These are phyloP conservation scores for Fusarium subtropicale DNA, from an alignment of 2,329 filamentous ascomycete species.

Conservation along the genomic window DNA sequence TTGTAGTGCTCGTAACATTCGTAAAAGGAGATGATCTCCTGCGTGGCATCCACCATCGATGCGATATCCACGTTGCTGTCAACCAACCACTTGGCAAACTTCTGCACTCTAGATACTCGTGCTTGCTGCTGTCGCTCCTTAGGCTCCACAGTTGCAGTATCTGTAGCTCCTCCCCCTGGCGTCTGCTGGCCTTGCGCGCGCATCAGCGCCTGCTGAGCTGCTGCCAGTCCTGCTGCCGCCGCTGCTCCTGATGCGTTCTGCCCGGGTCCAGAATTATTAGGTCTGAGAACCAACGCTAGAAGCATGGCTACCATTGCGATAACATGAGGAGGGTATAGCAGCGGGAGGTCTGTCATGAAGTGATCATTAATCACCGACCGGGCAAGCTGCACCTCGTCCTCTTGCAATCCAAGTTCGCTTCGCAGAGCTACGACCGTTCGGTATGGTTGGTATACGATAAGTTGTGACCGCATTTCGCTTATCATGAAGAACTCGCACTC, in stretches of 20 bases:
- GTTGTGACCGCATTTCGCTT: conserved; percentile 87
- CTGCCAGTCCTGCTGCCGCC: conserved; percentile 59
- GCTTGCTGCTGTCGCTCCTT: conserved; percentile 65
- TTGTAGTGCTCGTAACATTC: conserved; percentile 74
- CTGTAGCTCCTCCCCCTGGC: conserved; percentile 36
- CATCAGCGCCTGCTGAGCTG: conserved; percentile 61
- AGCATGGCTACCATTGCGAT: conserved; percentile 90
- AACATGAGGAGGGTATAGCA: conserved; percentile 86
- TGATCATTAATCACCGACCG: conserved; percentile 91
- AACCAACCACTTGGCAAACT: conserved; percentile 80
- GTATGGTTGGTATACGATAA: conserved; percentile 93
- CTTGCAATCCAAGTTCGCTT: conserved; percentile 74
- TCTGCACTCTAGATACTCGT: conserved; percentile 73
- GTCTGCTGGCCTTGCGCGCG: conserved; percentile 57
- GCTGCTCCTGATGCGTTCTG: conserved; percentile 48
- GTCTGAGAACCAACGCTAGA: conserved; percentile 83
- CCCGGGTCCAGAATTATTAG: conserved; percentile 54
- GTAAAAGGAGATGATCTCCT: conserved; percentile 92
- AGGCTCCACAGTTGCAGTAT: conserved; percentile 40
- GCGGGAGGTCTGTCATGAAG: conserved; percentile 90
- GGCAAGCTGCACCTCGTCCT: conserved; percentile 81
- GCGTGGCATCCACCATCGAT: conserved; percentile 86
- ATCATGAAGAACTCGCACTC: conserved; percentile 96
- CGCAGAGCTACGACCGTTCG: conserved; percentile 80
- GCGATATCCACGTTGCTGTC: conserved; percentile 88